These are phyloP conservation scores for Aspergillus asperescens DNA, from an alignment of 495 filamentous ascomycete genomes.

Conservation along the genomic window DNA sequence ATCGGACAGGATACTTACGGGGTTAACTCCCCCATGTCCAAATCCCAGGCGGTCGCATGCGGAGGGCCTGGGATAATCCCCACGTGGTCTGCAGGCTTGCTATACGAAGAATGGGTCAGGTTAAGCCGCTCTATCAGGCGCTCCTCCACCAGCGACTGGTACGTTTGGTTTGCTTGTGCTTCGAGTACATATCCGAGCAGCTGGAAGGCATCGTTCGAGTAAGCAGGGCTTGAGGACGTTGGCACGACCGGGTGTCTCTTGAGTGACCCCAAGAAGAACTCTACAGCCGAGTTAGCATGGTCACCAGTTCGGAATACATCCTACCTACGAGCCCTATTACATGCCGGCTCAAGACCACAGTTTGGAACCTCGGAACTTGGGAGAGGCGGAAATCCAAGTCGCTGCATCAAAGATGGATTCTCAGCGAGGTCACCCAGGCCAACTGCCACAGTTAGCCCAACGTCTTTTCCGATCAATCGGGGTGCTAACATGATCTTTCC, in stretches of 20 bases:
- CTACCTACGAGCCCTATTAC: conserved; percentile 21
- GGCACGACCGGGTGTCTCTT: conserved; percentile 44
- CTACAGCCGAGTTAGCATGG: conserved; percentile 20
- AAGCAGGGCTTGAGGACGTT: conserved; percentile 47
- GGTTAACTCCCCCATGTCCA: conserved; percentile 38
- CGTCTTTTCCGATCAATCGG: not conserved
- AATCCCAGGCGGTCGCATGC: conserved; percentile 29
- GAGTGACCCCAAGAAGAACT: conserved; percentile 50
- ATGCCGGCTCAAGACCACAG: conserved; percentile 19
- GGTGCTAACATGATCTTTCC: conserved; percentile 36
- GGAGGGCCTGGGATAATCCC: conserved; percentile 36
- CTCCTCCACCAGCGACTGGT: conserved; percentile 13
- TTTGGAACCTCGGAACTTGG: conserved; percentile 14
- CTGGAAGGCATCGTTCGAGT: conserved; percentile 56
- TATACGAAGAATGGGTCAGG: conserved; percentile 35
- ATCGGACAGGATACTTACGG: conserved; percentile 44
- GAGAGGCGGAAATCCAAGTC: conserved; percentile 34
- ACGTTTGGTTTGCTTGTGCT: conserved; percentile 13
- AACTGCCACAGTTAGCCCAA: conserved; percentile 11
- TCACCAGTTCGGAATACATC: not conserved
- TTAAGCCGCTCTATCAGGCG: conserved; percentile 34
- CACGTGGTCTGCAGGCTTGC: conserved; percentile 22
- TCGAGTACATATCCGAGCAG: conserved; percentile 55
- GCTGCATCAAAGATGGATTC: conserved; percentile 1
- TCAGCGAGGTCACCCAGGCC: conserved; percentile 10